A percentile compares a stretch with the other conserved stretches of the same genome.
Evolutionary conservation across 2,329 filamentous ascomycete species (phyloP).

Genomic region (Xylaria hypoxylon): DNA sequence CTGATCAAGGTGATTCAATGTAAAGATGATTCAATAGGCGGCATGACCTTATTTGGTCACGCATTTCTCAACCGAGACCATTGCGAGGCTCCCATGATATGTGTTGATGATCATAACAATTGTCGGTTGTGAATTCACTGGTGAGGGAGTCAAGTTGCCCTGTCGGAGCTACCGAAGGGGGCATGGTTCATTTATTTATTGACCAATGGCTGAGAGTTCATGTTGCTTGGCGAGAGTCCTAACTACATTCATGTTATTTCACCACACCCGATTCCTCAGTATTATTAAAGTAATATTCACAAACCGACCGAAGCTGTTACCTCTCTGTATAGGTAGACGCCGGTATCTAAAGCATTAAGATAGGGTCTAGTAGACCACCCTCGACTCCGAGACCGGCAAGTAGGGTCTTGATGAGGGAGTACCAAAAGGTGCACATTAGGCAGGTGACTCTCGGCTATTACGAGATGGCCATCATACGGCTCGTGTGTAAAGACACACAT

Average conservation of each 20-base stretch:
- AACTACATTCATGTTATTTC: not conserved
- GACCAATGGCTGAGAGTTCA: not conserved
- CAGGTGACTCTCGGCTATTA: too few species aligned
- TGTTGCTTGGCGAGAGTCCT: not conserved
- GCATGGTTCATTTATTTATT: slow-evolving; percentile 14
- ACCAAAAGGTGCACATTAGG: not conserved
- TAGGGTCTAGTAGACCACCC: not conserved
- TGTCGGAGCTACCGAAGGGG: slow-evolving; percentile 34
- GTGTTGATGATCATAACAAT: not conserved
- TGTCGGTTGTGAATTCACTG: not conserved
- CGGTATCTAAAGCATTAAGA: not conserved
- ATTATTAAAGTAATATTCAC: not conserved
- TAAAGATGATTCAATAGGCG: not conserved
- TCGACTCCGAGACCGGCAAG: slow-evolving; percentile 22
- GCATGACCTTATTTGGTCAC: slow-evolving; percentile 14
- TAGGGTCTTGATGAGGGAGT: slow-evolving; percentile 16
- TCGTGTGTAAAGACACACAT: too few species aligned
- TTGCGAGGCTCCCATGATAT: not conserved
- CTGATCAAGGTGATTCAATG: not conserved
- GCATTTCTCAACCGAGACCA: not conserved
- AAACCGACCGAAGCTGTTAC: not conserved
- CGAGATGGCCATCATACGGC: too few species aligned
- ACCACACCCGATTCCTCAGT: not conserved
- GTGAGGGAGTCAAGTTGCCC: not conserved
- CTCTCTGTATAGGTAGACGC: not conserved